phyloP scores from a whole-genome alignment of 768 basidiomycete genomes.

The Boletus subparvulus region DNA sequence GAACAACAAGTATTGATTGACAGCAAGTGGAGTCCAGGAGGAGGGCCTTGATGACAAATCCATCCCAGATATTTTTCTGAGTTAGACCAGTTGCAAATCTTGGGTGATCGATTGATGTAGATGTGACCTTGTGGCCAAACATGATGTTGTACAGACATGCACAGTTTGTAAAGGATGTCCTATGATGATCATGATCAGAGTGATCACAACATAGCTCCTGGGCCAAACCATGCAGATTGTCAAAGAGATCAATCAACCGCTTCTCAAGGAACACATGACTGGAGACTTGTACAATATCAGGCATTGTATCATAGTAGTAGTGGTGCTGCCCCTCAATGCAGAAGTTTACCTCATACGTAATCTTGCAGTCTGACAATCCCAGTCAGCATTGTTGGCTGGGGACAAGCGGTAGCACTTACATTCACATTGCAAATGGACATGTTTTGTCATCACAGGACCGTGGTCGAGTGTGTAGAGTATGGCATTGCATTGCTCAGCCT shows the following conservation, averaged over 20 bases:
- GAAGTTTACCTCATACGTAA: not conserved
- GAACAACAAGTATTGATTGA: not conserved
- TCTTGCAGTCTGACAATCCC: not conserved
- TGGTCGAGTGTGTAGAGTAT: not conserved
- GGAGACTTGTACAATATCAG: not conserved
- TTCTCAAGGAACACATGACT: not conserved
- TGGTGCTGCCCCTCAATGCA: not conserved
- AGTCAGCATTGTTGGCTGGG: not conserved
- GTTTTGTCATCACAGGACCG: not conserved
- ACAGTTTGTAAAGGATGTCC: too few species aligned
- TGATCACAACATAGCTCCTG: too few species aligned
- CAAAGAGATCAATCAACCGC: not conserved
- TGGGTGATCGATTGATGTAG: not conserved
- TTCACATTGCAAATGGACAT: not conserved
- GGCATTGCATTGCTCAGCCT: not conserved
- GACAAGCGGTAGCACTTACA: not conserved
- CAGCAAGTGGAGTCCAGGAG: not conserved
- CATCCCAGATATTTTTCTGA: not conserved
- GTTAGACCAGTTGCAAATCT: not conserved
- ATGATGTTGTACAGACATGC: too few species aligned
- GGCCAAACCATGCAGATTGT: not conserved
- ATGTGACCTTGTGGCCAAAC: too few species aligned
- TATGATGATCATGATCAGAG: too few species aligned
- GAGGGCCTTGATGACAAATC: not conserved
- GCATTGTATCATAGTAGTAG: not conserved